phyloP scores from a whole-genome alignment of 2,329 filamentous ascomycete species.

The Ceratocystis ficicola region DNA sequence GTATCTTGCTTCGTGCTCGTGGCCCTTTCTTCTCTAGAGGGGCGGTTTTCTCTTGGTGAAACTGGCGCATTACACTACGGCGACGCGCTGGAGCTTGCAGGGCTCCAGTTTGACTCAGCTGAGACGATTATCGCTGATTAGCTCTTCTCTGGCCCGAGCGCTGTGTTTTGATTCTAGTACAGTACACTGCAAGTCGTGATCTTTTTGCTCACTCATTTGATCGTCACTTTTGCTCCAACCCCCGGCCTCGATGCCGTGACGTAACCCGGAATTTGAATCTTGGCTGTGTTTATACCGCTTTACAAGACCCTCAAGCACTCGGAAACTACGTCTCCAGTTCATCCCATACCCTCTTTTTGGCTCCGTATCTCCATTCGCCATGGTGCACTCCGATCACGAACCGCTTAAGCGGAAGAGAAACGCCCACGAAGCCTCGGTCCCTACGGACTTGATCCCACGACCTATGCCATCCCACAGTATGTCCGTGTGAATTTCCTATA shows the following conservation, averaged over 20 bases:
- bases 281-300: background rate
- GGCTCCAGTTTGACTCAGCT: slow-evolving; percentile 16
- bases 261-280: background rate
- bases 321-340: background rate
- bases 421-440: slow-evolving; percentile 19
- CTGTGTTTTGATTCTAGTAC: background rate
- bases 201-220: background rate
- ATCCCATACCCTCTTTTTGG: background rate
- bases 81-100: slow-evolving; percentile 19
- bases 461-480: slow-evolving; percentile 20
- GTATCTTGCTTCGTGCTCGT: background rate
- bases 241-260: background rate
- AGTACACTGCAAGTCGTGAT: too few relatives aligned
- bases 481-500: background rate
- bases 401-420: slow-evolving; percentile 22
- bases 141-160: background rate
- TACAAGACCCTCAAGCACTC: background rate
- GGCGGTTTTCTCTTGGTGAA: slow-evolving; percentile 3
- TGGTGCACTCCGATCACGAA: slow-evolving; percentile 20
- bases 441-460: slow-evolving; percentile 19
- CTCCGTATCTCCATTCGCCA: background rate
- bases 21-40: slow-evolving; percentile 7
- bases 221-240: background rate
- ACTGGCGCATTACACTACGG: slow-evolving; percentile 18
- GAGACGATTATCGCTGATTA: background rate